Base-by-base conservation (phyloP, 2,329 filamentous ascomycete genomes). In the Xylariomycetidae sp. region DNA sequence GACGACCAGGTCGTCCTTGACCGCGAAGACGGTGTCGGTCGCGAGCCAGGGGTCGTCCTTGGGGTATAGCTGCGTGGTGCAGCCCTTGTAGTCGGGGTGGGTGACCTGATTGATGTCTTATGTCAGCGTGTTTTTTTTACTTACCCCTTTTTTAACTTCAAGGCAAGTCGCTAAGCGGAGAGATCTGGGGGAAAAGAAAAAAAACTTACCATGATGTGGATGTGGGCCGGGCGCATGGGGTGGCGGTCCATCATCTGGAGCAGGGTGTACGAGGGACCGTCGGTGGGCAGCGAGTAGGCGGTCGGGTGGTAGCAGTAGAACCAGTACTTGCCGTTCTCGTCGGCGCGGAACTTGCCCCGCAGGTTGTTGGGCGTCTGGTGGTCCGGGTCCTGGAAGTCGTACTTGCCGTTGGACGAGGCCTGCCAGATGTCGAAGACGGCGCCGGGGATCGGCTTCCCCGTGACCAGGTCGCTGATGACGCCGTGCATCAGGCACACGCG, bases 351-450 rank as follows among this genome's bases (percentile, higher is more conserved):
- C 66, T 86, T 87, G 57, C 83, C 83, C 27, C 83, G 75, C 26
- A 87, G 70, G 68, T 88, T 88, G 72, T 86, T 83, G 54, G 77
- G 75, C 31, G 65, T 63, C 67, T 86, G 82, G 63, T 77, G 78
- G 36, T 80, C 72, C 1, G 80, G 81, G 59, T 87, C 83, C 61
- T 85, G 80, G 70, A 83, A 78, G 54, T 85, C 81, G 67, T 87
- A 87, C 56, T 81, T 79, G 58, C 82, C 82, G 64, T 86, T 87
- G 58, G 80, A 69, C 45, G 75, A 82, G 31, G 83, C 82, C 57
- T 88, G 80, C 83, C 83, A 88, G 66, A 87, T 82, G 56, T 88
- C 84, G 50, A 88, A 77, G 44, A 85, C 78, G 47, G 82, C 82
- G 50, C 70, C 67, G 34, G 70, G 71, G 50, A 88, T 80, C 41